A percentile compares a stretch with the other conserved stretches of the same genome.
These are phyloP conservation scores for Carex sylvatica DNA, from an alignment of 202 grass and related monocot species.

Conservation along the genomic window DNA sequence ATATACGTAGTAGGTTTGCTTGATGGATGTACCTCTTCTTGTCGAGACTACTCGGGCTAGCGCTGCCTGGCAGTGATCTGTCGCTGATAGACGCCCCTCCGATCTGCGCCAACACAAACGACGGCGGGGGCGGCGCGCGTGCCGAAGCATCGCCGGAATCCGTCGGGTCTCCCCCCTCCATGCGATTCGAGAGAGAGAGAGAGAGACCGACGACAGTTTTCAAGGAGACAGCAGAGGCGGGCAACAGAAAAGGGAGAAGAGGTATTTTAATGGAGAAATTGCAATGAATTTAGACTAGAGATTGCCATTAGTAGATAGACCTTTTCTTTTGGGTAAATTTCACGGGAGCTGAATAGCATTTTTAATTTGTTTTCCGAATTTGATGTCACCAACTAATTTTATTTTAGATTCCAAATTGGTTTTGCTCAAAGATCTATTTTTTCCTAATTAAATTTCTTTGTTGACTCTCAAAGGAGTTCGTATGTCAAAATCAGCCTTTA, in stretches of 20 bases:
- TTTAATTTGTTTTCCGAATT: not conserved
- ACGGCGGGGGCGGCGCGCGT: not conserved
- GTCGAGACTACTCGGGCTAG: conserved; percentile 12
- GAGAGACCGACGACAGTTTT: not conserved
- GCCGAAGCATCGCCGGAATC: not conserved
- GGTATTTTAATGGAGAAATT: conserved; percentile 18
- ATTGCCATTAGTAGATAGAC: not conserved
- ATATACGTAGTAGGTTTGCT: not conserved
- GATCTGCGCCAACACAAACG: not conserved
- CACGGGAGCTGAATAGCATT: not conserved
- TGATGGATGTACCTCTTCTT: conserved; percentile 17
- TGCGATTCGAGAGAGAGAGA: conserved; percentile 7
- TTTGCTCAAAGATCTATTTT: not conserved
- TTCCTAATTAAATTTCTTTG: not conserved
- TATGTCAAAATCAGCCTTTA: not conserved
- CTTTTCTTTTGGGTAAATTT: conserved; percentile 21
- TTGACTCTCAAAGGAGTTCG: not conserved
- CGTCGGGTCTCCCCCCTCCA: not conserved
- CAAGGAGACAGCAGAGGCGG: not conserved
- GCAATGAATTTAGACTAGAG: conserved; percentile 12
- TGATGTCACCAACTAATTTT: not conserved
- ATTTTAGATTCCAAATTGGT: conserved; percentile 1
- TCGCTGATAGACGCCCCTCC: not conserved
- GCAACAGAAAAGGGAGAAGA: conserved; percentile 8
- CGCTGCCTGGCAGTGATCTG: not conserved